Conservation (phyloP, 352 stramenopile species). For the Pelagophyceae sp. region DNA sequence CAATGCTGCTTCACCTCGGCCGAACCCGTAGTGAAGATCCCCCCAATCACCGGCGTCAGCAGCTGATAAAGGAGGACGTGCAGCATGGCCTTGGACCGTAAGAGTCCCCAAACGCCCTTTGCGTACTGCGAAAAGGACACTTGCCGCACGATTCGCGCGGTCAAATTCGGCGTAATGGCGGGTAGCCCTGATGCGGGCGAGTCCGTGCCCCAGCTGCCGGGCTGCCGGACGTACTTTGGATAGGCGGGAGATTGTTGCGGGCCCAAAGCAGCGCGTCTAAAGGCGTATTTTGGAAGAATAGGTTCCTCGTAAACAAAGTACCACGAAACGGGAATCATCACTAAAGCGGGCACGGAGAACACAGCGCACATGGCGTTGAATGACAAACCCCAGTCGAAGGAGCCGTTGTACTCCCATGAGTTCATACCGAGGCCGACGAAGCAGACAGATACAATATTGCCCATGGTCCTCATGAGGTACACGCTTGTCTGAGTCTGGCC, state of each 20-base stretch:
- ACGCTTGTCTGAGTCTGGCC: constrained; percentile 53
- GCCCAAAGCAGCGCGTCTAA: no score
- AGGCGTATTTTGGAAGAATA: background rate
- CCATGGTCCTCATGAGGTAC: constrained; percentile 38
- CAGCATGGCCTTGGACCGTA: constrained; percentile 59
- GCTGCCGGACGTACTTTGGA: background rate
- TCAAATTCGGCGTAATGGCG: background rate
- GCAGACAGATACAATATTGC: constrained; percentile 41
- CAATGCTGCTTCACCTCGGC: background rate
- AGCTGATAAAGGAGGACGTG: constrained; percentile 50
- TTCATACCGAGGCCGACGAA: constrained; percentile 53
- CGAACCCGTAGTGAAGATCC: background rate
- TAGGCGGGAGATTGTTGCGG: no score
- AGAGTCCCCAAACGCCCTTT: constrained; percentile 54
- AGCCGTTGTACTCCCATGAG: constrained; percentile 50
- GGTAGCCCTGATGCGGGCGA: no score
- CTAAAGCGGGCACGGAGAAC: constrained; percentile 33
- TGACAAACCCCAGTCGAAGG: constrained; percentile 45
- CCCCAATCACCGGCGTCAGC: constrained; percentile 44
- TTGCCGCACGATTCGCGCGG: background rate
- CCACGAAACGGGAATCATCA: constrained; percentile 41
- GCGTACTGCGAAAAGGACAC: constrained; percentile 36
- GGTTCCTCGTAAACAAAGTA: constrained; percentile 42
- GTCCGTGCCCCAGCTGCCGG: constrained; percentile 14
- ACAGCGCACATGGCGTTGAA: constrained; percentile 41